A percentile compares a stretch with the other conserved stretches of the same genome.
Evolutionary conservation across 2,329 filamentous ascomycete genomes (phyloP).

Genomic region (Coniella vitis): DNA sequence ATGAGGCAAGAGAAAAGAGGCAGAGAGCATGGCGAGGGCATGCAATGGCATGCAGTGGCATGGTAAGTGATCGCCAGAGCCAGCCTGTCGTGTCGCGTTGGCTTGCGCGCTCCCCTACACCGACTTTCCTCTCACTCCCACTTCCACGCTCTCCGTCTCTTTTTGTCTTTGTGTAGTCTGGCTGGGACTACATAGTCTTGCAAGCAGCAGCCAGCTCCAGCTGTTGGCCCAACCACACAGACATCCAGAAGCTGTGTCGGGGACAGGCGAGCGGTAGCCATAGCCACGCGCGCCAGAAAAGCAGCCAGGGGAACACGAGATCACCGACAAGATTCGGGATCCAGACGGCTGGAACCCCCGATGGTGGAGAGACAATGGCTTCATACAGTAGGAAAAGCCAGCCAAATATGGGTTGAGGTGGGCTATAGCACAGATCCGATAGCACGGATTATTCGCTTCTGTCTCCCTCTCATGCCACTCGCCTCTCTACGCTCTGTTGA

Average conservation of each 20-base stretch:
- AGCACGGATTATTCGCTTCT: too few species aligned
- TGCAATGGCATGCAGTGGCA: background rate
- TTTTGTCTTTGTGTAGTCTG: background rate
- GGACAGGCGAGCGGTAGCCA: constrained; percentile 8
- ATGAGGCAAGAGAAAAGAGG: too few species aligned
- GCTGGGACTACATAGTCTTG: background rate
- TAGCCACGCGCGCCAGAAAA: constrained; percentile 3
- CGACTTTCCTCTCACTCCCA: background rate
- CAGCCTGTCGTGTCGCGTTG: background rate
- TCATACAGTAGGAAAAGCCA: background rate
- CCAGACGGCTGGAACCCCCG: constrained; percentile 1
- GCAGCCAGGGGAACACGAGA: constrained; percentile 1
- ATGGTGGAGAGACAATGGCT: constrained; percentile 8
- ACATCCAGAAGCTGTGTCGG: constrained; percentile 9
- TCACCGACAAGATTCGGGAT: constrained; percentile 13
- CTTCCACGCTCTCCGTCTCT: background rate
- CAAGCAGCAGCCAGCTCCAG: background rate
- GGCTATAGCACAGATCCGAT: too few species aligned
- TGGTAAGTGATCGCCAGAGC: background rate
- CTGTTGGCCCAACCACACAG: background rate
- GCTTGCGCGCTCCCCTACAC: background rate
- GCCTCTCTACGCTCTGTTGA: too few species aligned
- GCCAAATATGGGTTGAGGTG: background rate
- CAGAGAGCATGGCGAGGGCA: too few species aligned
- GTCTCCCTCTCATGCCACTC: too few species aligned